Conservation (phyloP, 2,329 filamentous ascomycete genomes). For the Colletotrichum graminicola region DNA sequence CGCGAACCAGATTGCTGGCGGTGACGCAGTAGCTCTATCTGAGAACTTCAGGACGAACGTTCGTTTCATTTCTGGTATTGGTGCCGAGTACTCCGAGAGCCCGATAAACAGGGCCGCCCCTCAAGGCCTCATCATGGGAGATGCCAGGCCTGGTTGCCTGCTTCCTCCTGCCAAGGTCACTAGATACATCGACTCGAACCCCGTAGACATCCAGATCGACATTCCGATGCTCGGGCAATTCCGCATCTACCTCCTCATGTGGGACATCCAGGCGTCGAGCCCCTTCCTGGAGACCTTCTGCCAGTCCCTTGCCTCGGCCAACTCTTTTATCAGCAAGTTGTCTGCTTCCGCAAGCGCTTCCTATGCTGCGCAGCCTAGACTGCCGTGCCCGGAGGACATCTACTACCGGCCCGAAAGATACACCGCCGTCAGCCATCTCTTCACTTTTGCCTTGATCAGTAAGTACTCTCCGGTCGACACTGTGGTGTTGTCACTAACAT, state of each 20-base stretch:
- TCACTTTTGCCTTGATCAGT: slow-evolving; percentile 78
- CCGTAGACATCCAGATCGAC: slow-evolving; percentile 81
- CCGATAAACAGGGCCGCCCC: slow-evolving; percentile 60
- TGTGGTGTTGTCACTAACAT: slow-evolving; percentile 24
- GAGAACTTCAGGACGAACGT: slow-evolving; percentile 79
- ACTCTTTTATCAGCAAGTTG: slow-evolving; percentile 70
- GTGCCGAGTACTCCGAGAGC: slow-evolving; percentile 70
- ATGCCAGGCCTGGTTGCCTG: slow-evolving; percentile 66
- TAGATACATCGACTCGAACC: slow-evolving; percentile 82
- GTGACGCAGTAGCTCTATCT: slow-evolving; percentile 72
- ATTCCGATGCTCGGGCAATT: slow-evolving; percentile 84
- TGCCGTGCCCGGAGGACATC: slow-evolving; percentile 70
- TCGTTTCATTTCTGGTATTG: slow-evolving; percentile 79
- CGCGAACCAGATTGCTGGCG: slow-evolving; percentile 69
- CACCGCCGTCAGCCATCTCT: slow-evolving; percentile 74
- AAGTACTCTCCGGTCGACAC: slow-evolving; percentile 48
- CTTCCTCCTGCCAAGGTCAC: slow-evolving; percentile 78
- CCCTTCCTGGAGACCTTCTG: slow-evolving; percentile 73
- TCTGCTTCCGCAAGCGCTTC: slow-evolving; percentile 71
- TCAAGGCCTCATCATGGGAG: slow-evolving; percentile 58
- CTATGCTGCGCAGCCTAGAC: slow-evolving; percentile 70
- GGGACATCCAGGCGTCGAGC: slow-evolving; percentile 67
- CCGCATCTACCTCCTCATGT: slow-evolving; percentile 78
- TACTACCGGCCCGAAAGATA: slow-evolving; percentile 78
- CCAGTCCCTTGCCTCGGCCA: slow-evolving; percentile 61